Evolutionary conservation across 2,329 filamentous ascomycete species (phyloP).

Genomic region (Penicillium expansum): DNA sequence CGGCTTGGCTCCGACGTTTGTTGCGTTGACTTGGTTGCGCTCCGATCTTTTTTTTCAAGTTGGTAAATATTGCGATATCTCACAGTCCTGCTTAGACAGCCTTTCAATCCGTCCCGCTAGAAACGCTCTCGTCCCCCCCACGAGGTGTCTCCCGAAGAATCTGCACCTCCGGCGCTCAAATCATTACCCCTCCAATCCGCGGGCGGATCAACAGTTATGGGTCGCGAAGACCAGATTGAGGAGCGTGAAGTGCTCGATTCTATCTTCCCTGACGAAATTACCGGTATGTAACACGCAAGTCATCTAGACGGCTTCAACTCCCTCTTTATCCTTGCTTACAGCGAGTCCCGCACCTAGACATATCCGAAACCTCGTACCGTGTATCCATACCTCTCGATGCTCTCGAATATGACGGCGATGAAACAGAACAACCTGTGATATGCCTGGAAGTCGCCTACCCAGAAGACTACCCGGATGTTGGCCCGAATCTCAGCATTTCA

Average conservation of each 20-base stretch:
- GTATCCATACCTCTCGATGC: constrained; percentile 83
- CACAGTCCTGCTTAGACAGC: not conserved
- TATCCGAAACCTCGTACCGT: constrained; percentile 85
- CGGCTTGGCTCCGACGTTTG: not conserved
- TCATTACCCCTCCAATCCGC: constrained; percentile 32
- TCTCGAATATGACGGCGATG: constrained; percentile 61
- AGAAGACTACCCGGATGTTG: constrained; percentile 83
- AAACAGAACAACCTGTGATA: constrained; percentile 64
- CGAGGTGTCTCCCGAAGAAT: not conserved
- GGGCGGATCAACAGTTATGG: constrained; percentile 41
- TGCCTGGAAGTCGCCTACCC: constrained; percentile 85
- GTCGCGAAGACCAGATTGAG: constrained; percentile 82
- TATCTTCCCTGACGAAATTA: constrained; percentile 97
- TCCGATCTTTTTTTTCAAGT: constrained; percentile 7
- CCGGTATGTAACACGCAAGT: constrained; percentile 54
- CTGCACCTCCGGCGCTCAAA: constrained; percentile 3
- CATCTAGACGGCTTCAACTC: not conserved
- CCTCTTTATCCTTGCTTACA: constrained; percentile 14
- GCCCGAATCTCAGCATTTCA: constrained; percentile 77
- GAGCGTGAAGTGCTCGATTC: constrained; percentile 97
- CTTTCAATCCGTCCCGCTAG: not conserved
- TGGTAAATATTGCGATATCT: not conserved
- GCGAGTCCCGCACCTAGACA: constrained; percentile 55
- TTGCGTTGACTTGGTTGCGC: constrained; percentile 6
- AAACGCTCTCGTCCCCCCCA: not conserved